These are phyloP conservation scores for Nitzschia sp. DNA, from an alignment of 108 stramenopile genomes.

Conservation along the genomic window DNA sequence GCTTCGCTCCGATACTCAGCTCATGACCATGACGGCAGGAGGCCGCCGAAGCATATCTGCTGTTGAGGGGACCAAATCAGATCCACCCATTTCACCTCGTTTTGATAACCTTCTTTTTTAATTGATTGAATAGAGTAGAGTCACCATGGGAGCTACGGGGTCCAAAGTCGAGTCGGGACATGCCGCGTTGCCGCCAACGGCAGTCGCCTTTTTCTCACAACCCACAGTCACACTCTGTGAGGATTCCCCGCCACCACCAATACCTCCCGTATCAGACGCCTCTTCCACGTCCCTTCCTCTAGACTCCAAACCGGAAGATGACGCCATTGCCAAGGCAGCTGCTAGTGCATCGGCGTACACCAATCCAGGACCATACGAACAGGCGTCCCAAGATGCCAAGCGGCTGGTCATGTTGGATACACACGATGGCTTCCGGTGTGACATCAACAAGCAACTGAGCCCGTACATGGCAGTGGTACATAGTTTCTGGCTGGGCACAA, in stretches of 20 bases:
- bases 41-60: too few species aligned
- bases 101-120: too few species aligned
- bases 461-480: slow-evolving; percentile 85
- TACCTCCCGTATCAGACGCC: background rate
- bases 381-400: slow-evolving; percentile 65
- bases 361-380: slow-evolving; percentile 84
- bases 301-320: slow-evolving; percentile 5
- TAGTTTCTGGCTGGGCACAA: slow-evolving; percentile 76
- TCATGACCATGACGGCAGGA: too few species aligned
- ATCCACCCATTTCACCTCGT: too few species aligned
- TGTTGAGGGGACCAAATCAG: too few species aligned
- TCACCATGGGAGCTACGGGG: slow-evolving; percentile 15
- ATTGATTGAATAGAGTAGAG: too few species aligned
- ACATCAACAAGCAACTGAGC: slow-evolving; percentile 83
- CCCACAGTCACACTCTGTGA: slow-evolving; percentile 13
- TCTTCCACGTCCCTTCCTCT: slow-evolving; percentile 12
- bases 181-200: background rate
- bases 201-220: slow-evolving; percentile 11
- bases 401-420: slow-evolving; percentile 76
- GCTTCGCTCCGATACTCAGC: too few species aligned
- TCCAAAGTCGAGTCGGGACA: slow-evolving; percentile 2
- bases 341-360: slow-evolving; percentile 50
- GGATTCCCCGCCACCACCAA: slow-evolving; percentile 16
- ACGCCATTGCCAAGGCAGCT: slow-evolving; percentile 51
- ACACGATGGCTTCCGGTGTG: slow-evolving; percentile 76